phyloP scores from a whole-genome alignment of 176 grass and related monocot species.

The Oryza glaberrima region DNA sequence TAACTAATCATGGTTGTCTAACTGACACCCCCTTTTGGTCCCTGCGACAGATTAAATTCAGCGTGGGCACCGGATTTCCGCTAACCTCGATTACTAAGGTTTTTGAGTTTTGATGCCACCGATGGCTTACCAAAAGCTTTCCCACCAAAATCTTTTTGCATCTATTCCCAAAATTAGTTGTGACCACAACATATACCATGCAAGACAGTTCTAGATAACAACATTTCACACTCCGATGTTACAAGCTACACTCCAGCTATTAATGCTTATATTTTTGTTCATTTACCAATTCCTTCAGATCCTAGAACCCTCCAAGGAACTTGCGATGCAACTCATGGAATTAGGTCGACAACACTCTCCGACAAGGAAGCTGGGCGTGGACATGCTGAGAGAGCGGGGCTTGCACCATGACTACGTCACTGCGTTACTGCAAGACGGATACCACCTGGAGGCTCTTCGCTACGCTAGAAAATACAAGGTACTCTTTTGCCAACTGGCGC shows the following conservation, averaged over 20 bases:
- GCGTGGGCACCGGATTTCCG: neutral
- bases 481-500: neutral
- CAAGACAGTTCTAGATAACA: neutral
- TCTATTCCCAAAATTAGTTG: neutral
- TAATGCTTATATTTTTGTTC: neutral
- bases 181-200: neutral
- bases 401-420: conserved; percentile 88
- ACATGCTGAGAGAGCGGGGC: conserved; percentile 81
- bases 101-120: neutral
- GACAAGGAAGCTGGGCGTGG: conserved; percentile 74
- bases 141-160: neutral
- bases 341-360: conserved; percentile 55
- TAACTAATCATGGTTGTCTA: neutral
- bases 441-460: conserved; percentile 82
- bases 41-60: neutral
- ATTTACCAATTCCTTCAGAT: conserved; percentile 54
- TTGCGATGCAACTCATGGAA: conserved; percentile 87
- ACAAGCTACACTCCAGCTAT: neutral
- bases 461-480: conserved; percentile 96
- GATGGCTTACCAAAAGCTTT: neutral
- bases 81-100: neutral
- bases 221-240: neutral
- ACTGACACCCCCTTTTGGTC: neutral
- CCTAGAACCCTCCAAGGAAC: conserved; percentile 89
- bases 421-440: conserved; percentile 72